phyloP scores from a whole-genome alignment of 2,329 filamentous ascomycete genomes.

The Sporothrix humicola region DNA sequence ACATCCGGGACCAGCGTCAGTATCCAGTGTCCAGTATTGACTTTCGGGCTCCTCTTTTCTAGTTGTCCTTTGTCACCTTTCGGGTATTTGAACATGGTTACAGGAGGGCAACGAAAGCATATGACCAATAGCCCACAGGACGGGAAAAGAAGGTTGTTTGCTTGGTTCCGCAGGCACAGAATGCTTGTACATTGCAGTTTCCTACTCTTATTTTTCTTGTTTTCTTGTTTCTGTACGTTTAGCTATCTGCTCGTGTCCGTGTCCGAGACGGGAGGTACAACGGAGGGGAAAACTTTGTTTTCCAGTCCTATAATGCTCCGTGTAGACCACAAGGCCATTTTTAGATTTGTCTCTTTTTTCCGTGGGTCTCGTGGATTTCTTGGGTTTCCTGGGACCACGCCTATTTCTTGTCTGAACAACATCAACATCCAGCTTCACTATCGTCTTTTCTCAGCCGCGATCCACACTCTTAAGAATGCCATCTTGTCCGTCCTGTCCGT shows the following conservation, averaged over 20 bases:
- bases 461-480: background rate
- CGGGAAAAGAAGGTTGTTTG: conserved; percentile 25
- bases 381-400: no score
- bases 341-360: background rate
- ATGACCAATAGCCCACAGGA: background rate
- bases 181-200: background rate
- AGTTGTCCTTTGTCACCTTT: background rate
- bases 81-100: conserved; percentile 3
- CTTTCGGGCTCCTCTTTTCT: background rate
- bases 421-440: conserved; percentile 5
- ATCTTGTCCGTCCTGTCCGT: background rate
- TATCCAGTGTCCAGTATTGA: no score
- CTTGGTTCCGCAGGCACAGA: conserved; percentile 24
- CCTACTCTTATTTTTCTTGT: background rate
- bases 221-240: no score
- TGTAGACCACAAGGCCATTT: conserved; percentile 13
- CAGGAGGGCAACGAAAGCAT: conserved; percentile 5
- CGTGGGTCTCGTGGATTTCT: no score
- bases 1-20: background rate
- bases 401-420: background rate
- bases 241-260: background rate
- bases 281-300: background rate
- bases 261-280: conserved; percentile 15
- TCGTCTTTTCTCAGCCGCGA: conserved; percentile 14
- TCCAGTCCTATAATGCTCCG: background rate